phyloP scores from a whole-genome alignment of 176 grass and related monocot genomes.

The Areca catechu region DNA sequence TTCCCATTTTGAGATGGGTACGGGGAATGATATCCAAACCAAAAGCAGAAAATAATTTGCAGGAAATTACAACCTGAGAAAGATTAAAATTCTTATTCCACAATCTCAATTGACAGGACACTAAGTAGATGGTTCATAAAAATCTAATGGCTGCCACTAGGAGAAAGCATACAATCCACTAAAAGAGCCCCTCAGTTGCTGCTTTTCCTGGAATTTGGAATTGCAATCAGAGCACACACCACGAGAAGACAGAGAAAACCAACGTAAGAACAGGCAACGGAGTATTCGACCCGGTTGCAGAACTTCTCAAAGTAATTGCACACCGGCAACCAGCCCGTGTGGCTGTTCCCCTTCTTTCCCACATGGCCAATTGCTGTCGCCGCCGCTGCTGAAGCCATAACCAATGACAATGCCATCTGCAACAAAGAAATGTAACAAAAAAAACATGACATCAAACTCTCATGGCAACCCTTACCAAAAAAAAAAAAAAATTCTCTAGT shows the following conservation, averaged over 20 bases:
- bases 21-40: too few relatives aligned
- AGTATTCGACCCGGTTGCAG: background rate
- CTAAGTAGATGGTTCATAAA: too few relatives aligned
- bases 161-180: background rate
- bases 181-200: background rate
- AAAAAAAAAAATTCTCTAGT: too few relatives aligned
- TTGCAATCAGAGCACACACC: background rate
- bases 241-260: background rate
- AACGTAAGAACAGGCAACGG: background rate
- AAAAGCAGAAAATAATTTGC: too few relatives aligned
- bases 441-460: too few relatives aligned
- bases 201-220: background rate
- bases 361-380: background rate
- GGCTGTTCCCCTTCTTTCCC: constrained; percentile 3
- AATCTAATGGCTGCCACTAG: too few relatives aligned
- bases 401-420: background rate
- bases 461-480: too few relatives aligned
- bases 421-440: too few relatives aligned
- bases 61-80: too few relatives aligned
- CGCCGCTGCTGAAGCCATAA: background rate
- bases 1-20: too few relatives aligned
- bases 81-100: background rate
- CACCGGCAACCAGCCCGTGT: constrained; percentile 2
- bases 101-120: background rate
- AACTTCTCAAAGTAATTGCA: constrained; percentile 2